Base-by-base conservation (phyloP, 805 yeast species). In the Candida easanensis region DNA sequence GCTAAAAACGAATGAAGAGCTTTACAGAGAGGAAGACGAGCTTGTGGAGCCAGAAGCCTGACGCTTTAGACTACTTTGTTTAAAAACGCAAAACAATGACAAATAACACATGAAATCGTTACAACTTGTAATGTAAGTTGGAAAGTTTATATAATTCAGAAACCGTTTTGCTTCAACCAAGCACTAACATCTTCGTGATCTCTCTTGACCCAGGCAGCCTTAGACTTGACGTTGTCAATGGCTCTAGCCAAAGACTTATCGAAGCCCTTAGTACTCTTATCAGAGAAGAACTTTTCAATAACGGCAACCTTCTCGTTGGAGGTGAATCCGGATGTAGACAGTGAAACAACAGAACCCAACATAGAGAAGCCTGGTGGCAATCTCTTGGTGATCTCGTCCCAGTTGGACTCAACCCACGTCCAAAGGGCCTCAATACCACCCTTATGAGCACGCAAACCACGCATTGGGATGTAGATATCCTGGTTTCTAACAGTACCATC, bases 341-440 rank as follows among this genome's bases (percentile, higher is more conserved):
- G 50, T 25, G 73, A 70, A 31, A 91, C 84, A 45, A 93, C 81
- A 16, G 82, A 71, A 17, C 91, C 84, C 55, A 91, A 71, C 87
- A 89, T 79, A 19, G 88, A 74, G 50, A 84, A 74, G 11, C 88
- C 84, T 14, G 95, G 88, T 39, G 97, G 96, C 60, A 88, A 75
- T 57, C 74, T 69, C 61, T 78, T 73, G 54, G 67, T 66, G 47
- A 91, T 60, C 35, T 69, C 74, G 44, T 79, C 88, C 91, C 95
- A 91, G 64, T 90, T 82, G 13, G 46, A 56, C 55, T 75, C 73
- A 53, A 80, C 58, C 96, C 96, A 91, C 15, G 57, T 42, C 88
- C 90, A 90, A 51, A 83, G 66, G 11, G 79, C 75, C 52, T 78
- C 77, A 45, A 84, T 70, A 68, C 96, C 95, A 33, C 68, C 71